Conservation (phyloP, 495 filamentous ascomycete species). For the Hypoxylon crocopeplum region DNA sequence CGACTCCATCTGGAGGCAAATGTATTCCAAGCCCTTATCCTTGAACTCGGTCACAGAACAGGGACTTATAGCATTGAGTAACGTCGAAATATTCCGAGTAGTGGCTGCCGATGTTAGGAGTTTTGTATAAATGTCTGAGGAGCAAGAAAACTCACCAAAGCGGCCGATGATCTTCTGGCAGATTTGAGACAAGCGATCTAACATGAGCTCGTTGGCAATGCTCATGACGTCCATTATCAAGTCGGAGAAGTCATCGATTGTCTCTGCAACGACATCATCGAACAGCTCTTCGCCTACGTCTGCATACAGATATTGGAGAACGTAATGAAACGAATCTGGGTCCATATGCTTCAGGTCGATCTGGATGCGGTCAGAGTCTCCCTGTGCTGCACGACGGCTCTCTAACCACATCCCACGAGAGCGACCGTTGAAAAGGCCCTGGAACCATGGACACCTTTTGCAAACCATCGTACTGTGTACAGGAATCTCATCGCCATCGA, state of each 20-base stretch:
- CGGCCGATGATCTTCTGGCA: slow-evolving; percentile 89
- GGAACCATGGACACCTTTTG: slow-evolving; percentile 89
- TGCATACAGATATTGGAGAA: slow-evolving; percentile 82
- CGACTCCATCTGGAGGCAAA: slow-evolving; percentile 86
- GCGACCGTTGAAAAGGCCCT: slow-evolving; percentile 84
- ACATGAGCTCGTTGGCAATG: slow-evolving; percentile 92
- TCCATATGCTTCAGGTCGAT: slow-evolving; percentile 87
- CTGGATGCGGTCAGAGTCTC: slow-evolving; percentile 61
- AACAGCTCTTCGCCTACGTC: slow-evolving; percentile 84
- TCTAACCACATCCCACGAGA: slow-evolving; percentile 84
- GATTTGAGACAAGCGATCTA: slow-evolving; percentile 86
- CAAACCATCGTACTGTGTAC: slow-evolving; percentile 82
- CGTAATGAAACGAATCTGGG: slow-evolving; percentile 73
- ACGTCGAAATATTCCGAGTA: slow-evolving; percentile 81
- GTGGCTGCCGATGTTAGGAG: slow-evolving; percentile 59
- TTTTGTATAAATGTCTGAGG: slow-evolving; percentile 23
- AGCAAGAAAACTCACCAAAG: slow-evolving; percentile 56
- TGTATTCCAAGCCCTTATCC: slow-evolving; percentile 85
- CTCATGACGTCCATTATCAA: slow-evolving; percentile 90
- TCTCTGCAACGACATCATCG: slow-evolving; percentile 71
- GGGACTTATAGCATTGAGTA: slow-evolving; percentile 83
- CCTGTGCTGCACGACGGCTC: slow-evolving; percentile 59
- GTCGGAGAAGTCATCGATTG: slow-evolving; percentile 84
- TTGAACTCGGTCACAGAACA: slow-evolving; percentile 87
- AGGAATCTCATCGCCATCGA: slow-evolving; percentile 68